Evolutionary conservation across 148 eudicot species (phyloP), one percentile per base, ranked within the genome.

Genomic region (Camellia sinensis): DNA sequence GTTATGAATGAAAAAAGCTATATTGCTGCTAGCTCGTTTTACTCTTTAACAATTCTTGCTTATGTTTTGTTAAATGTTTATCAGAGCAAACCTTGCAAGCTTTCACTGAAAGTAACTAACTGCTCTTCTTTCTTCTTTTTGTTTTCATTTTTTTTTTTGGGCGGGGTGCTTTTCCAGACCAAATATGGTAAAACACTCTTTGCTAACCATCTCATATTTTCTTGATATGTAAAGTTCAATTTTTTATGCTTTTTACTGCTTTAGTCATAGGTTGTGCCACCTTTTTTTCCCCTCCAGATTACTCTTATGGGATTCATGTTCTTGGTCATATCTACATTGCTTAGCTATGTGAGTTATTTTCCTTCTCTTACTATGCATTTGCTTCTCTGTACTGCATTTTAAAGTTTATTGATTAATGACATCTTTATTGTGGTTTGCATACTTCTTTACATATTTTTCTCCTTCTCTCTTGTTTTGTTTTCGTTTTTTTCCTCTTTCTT

Each of bases 251-350:
- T 19, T 21, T 64, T 64, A 10, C 11, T 10, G 2, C 40, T 13
- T 64, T 64, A 19, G 29, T 62, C 7, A 62, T 62, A 62, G 60
- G 5, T 62, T 62, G 65, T n/a, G 3, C 37, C 52, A 48, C 6
- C 19, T 46, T 11, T 19, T 19, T 78, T 13, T 54, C 8, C 78
- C 62, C 63, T 70, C 68, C 93, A 94, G 98, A 94, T 94, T 78
- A 94, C 98, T 57, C 96, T 94, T 61, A 90, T 68, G 21, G 98
- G 98, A 75, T 90, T 87, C 86, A 87, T 94, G 86, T 89, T 94
- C 85, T 85, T 94, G 86, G 75, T 80, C 78, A 78, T 83, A 64
- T 94, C 98, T 74, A 91, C 98, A 22, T 76, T 89, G 59, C 96
- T 92, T 69, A 89, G 96, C 79, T 94, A 90, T 84, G 98, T 87